A percentile compares a stretch with the other conserved stretches of the same genome.
Evolutionary conservation across 805 yeast genomes (phyloP).

Genomic region (Wickerhamiella vanderwaltii): DNA sequence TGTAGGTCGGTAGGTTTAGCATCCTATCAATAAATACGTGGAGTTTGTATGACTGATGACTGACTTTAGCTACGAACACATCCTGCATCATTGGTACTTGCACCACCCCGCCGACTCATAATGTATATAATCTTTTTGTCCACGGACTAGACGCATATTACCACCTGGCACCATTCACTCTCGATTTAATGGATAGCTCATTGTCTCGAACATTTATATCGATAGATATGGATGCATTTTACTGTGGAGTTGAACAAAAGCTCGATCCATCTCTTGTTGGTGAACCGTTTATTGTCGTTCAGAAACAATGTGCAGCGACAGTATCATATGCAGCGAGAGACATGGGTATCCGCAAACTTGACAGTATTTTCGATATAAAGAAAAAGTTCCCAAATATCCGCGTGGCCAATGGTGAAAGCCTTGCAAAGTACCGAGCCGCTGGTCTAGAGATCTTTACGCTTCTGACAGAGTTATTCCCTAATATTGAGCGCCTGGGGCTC

Average conservation of each 20-base stretch:
- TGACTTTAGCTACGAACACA: too few relatives aligned
- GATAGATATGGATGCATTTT: constrained; percentile 27
- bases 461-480: constrained; percentile 16
- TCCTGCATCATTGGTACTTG: too few relatives aligned
- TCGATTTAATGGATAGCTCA: too few relatives aligned
- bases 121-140: too few relatives aligned
- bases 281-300: constrained; percentile 25
- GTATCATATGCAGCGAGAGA: constrained; percentile 25
- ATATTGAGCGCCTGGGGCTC: constrained; percentile 26
- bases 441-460: constrained; percentile 23
- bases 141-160: too few relatives aligned
- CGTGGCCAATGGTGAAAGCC: constrained; percentile 25
- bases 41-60: too few relatives aligned
- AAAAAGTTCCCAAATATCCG: constrained; percentile 20
- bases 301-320: constrained; percentile 26
- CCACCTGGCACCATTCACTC: too few relatives aligned
- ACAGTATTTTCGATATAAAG: constrained; percentile 14
- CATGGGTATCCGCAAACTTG: constrained; percentile 24
- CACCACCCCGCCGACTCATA: too few relatives aligned
- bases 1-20: too few relatives aligned
- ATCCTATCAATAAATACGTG: too few relatives aligned
- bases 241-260: constrained; percentile 27
- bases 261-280: constrained; percentile 21
- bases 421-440: constrained; percentile 24
- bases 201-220: constrained; percentile 18